A percentile compares a stretch with the other conserved stretches of the same genome.
Conservation (phyloP, 2,329 filamentous ascomycete genomes). For the Aureobasidium subglaciale region DNA sequence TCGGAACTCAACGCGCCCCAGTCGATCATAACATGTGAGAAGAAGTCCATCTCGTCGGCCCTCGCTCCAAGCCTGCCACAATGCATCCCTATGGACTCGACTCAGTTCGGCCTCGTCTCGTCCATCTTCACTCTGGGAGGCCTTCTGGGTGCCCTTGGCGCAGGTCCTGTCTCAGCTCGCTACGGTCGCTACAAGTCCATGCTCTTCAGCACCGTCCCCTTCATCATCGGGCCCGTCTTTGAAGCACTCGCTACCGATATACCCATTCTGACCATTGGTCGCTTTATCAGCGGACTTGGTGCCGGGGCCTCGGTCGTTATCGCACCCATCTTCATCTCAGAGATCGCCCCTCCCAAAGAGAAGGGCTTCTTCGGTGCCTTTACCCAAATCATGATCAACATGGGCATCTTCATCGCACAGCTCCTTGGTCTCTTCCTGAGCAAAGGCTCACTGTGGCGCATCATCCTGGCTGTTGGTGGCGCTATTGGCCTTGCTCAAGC, state of each 20-base stretch:
- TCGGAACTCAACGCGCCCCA: conserved; percentile 93
- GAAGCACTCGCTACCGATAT: conserved; percentile 67
- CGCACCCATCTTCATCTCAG: conserved; percentile 89
- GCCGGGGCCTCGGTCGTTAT: conserved; percentile 88
- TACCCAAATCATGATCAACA: conserved; percentile 89
- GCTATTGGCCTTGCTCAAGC: conserved; percentile 61
- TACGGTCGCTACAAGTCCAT: conserved; percentile 71
- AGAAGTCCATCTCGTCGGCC: conserved; percentile 40
- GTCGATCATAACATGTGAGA: conserved; percentile 82
- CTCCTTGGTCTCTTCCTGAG: conserved; percentile 82
- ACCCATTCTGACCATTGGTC: conserved; percentile 60
- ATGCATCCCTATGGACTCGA: conserved; percentile 82
- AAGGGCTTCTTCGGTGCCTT: conserved; percentile 65
- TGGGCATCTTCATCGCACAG: conserved; percentile 76
- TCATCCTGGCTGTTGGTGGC: conserved; percentile 70
- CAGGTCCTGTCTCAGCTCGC: conserved; percentile 70
- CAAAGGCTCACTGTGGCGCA: conserved; percentile 69
- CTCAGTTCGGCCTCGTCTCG: conserved; percentile 76
- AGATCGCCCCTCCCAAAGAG: conserved; percentile 65
- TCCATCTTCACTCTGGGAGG: conserved; percentile 90
- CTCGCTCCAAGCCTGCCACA: conserved; percentile 45
- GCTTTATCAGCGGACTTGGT: conserved; percentile 73
- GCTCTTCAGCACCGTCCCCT: conserved; percentile 69
- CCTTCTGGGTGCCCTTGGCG: conserved; percentile 69
- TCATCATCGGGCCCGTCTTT: conserved; percentile 65